A percentile compares a stretch with the other conserved stretches of the same genome.
Evolutionary conservation across 345 rosid genomes (phyloP).

Genomic region (Eucalyptus guilfoylei): DNA sequence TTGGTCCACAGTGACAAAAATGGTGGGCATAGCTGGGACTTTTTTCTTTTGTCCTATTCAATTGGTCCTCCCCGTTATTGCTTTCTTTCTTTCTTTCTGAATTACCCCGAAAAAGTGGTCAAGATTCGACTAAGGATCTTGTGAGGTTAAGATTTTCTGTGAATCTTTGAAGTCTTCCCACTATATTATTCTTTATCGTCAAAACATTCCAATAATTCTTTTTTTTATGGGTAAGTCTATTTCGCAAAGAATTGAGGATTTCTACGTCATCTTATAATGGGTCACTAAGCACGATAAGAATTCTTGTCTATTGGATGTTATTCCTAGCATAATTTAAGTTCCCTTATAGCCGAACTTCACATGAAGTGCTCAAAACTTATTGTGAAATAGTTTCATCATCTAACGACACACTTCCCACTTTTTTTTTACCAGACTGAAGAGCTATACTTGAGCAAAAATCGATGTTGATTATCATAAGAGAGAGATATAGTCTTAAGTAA

Average conservation of each 20-base stretch:
- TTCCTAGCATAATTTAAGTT: not conserved
- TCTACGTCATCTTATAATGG: accelerated
- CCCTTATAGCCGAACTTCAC: accelerated
- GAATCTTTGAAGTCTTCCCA: not conserved
- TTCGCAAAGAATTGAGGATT: not conserved
- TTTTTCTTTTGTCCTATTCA: not conserved
- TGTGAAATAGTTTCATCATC: too few relatives aligned
- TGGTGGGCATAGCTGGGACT: not conserved
- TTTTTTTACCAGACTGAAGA: not conserved
- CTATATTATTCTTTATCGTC: not conserved
- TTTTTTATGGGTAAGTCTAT: not conserved
- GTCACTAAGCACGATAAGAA: not conserved
- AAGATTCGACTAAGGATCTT: not conserved
- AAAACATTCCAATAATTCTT: not conserved
- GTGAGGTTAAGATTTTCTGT: not conserved
- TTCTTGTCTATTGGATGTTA: not conserved
- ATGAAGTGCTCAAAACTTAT: not conserved
- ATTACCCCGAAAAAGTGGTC: not conserved
- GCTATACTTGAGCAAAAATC: not conserved
- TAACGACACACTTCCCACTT: not conserved
- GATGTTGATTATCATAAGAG: not conserved
- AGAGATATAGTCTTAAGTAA: not conserved
- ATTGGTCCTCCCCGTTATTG: not conserved
- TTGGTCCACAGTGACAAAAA: not conserved
- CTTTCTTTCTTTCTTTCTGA: not conserved